These are phyloP conservation scores for Phytophthora boehmeriae DNA, from an alignment of 352 stramenopile genomes.

Conservation along the genomic window DNA sequence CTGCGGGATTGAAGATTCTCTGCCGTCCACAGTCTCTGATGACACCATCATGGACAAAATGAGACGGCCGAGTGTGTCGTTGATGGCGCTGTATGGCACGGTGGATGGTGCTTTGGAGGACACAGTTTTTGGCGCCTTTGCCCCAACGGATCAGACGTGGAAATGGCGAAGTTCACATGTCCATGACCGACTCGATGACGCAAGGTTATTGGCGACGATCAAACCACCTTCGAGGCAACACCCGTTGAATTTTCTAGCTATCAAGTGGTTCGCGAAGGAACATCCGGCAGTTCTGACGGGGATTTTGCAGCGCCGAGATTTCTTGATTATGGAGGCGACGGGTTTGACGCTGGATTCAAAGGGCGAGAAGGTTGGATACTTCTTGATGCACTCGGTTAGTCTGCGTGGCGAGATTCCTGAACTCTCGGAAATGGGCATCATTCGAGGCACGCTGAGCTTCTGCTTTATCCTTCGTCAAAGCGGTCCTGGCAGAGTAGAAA, in stretches of 20 bases:
- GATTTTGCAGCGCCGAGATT: slow-evolving; percentile 56
- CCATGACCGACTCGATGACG: slow-evolving; percentile 56
- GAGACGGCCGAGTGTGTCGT: slow-evolving; percentile 32
- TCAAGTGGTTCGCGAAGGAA: slow-evolving; percentile 71
- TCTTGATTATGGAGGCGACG: slow-evolving; percentile 53
- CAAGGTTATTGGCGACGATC: slow-evolving; percentile 48
- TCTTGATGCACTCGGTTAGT: slow-evolving; percentile 58
- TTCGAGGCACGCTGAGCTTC: slow-evolving; percentile 50
- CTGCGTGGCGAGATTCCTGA: slow-evolving; percentile 39
- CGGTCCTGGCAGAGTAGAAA: slow-evolving; percentile 26
- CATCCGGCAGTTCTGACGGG: slow-evolving; percentile 39
- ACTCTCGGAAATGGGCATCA: slow-evolving; percentile 47
- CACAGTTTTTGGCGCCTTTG: slow-evolving; percentile 50
- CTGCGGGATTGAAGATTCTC: neutral
- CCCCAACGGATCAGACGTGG: slow-evolving; percentile 47
- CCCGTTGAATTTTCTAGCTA: slow-evolving; percentile 50
- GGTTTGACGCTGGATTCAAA: slow-evolving; percentile 40
- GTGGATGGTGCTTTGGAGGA: slow-evolving; percentile 62
- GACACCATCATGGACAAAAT: slow-evolving; percentile 33
- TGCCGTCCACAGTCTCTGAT: slow-evolving; percentile 8
- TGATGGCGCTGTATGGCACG: slow-evolving; percentile 46
- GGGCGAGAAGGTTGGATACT: slow-evolving; percentile 49
- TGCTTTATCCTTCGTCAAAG: slow-evolving; percentile 55
- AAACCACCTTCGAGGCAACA: slow-evolving; percentile 32
- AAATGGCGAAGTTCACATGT: slow-evolving; percentile 50